phyloP scores from a whole-genome alignment of 2,329 filamentous ascomycete species.

The Verticillium tricorpus region DNA sequence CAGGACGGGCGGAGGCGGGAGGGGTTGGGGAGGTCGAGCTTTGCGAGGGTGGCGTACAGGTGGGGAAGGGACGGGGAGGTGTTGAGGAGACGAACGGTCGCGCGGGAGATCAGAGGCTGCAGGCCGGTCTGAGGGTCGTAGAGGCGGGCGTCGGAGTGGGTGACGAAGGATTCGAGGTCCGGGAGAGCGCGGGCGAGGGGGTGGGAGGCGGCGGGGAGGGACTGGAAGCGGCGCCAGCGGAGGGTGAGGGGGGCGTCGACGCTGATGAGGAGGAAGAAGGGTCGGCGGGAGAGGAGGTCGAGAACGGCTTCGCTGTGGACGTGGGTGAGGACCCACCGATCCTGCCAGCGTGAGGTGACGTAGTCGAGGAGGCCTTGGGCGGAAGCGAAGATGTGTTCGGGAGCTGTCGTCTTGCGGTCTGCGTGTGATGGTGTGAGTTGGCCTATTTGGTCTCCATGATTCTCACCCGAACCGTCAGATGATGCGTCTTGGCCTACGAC shows the following conservation, averaged over 20 bases:
- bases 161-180: constrained; percentile 50
- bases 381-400: constrained; percentile 48
- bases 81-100: constrained; percentile 83
- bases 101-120: constrained; percentile 73
- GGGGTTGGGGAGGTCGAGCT: constrained; percentile 72
- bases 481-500: not conserved
- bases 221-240: constrained; percentile 74
- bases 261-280: constrained; percentile 90
- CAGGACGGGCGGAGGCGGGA: constrained; percentile 82
- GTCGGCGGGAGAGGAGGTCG: constrained; percentile 71
- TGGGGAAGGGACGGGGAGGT: constrained; percentile 66
- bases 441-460: not conserved
- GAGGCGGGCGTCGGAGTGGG: constrained; percentile 65
- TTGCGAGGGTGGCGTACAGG: constrained; percentile 67
- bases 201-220: not conserved
- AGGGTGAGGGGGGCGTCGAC: constrained; percentile 84
- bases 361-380: constrained; percentile 72
- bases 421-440: not conserved
- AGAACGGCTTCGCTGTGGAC: constrained; percentile 69
- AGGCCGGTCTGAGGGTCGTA: constrained; percentile 64
- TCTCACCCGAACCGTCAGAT: not conserved
- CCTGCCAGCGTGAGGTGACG: constrained; percentile 79
- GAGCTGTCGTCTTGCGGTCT: constrained; percentile 2
- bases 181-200: constrained; percentile 3
- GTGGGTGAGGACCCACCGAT: constrained; percentile 81